These are phyloP conservation scores for Lasiodiplodia citricola DNA, from an alignment of 2,329 filamentous ascomycete genomes.

Conservation along the genomic window DNA sequence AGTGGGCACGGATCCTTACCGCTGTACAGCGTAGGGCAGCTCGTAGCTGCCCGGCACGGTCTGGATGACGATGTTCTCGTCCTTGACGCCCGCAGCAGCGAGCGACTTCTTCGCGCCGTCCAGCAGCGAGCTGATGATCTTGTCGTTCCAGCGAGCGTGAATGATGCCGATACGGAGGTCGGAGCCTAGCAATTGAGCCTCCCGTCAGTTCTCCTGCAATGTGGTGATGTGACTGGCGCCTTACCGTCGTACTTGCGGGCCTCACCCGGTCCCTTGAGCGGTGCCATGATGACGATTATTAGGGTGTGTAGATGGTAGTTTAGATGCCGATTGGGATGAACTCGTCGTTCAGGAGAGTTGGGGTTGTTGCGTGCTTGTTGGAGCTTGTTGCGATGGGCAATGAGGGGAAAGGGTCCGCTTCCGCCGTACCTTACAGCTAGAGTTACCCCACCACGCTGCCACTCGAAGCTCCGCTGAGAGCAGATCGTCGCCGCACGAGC, in stretches of 20 bases:
- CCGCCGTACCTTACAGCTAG: conserved; percentile 18
- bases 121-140: conserved; percentile 85
- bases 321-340: not conserved
- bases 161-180: conserved; percentile 89
- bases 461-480: conserved; percentile 1
- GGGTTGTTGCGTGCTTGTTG: conserved; percentile 5
- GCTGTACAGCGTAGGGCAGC: conserved; percentile 86
- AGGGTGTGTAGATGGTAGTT: not conserved
- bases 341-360: not conserved
- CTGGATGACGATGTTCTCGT: conserved; percentile 86
- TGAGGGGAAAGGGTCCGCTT: conserved; percentile 20
- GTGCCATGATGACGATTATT: conserved; percentile 12
- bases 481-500: conserved; percentile 19
- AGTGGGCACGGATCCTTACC: conserved; percentile 56
- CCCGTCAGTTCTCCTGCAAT: conserved; percentile 69
- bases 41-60: conserved; percentile 95
- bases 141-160: conserved; percentile 92
- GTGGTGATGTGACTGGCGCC: conserved; percentile 27
- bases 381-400: conserved; percentile 18
- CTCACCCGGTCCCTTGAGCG: conserved; percentile 67
- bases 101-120: conserved; percentile 80
- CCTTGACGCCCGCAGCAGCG: conserved; percentile 76
- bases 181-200: conserved; percentile 54
- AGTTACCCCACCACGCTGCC: conserved; percentile 9
- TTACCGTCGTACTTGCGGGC: conserved; percentile 63